Percentiles rank a stretch among this genome's conserved stretches.
Evolutionary conservation across 2,329 filamentous ascomycete species (phyloP).

Genomic region (Didymosphaeria variabile): DNA sequence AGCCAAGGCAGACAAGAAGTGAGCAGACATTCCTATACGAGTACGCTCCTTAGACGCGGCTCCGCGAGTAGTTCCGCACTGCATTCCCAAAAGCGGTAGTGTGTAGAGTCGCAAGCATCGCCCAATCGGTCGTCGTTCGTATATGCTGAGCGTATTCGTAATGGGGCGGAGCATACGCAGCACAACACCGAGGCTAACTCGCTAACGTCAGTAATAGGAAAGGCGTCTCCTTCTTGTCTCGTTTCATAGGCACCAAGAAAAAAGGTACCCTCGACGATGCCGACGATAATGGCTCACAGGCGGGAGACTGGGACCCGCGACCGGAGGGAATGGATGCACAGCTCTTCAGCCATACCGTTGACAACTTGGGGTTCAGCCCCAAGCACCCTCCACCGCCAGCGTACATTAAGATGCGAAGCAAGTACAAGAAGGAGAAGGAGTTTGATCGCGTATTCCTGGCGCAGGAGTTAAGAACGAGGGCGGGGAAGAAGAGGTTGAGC

Average conservation of each 20-base stretch:
- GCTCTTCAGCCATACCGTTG: conserved; percentile 80
- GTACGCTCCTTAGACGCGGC: conserved; percentile 1
- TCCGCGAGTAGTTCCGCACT: not conserved
- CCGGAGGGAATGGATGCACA: conserved; percentile 84
- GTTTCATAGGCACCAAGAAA: conserved; percentile 81
- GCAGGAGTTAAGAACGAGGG: conserved; percentile 80
- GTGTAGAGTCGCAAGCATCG: conserved; percentile 1
- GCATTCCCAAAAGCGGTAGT: not conserved
- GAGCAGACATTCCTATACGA: conserved; percentile 27
- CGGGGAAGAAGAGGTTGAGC: conserved; percentile 38
- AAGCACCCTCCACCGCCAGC: conserved; percentile 87
- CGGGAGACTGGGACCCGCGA: conserved; percentile 66
- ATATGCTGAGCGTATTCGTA: conserved; percentile 43
- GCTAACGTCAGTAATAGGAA: conserved; percentile 66
- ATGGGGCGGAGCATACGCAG: conserved; percentile 25
- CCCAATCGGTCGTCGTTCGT: conserved; percentile 3
- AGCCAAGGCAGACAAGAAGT: conserved; percentile 49
- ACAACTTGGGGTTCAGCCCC: conserved; percentile 78
- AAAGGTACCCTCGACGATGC: conserved; percentile 63
- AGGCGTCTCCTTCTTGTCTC: conserved; percentile 87
- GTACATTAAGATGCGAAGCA: conserved; percentile 85
- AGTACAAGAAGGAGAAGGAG: conserved; percentile 81
- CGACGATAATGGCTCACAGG: conserved; percentile 74
- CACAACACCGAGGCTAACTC: conserved; percentile 22
- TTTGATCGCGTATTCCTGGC: conserved; percentile 91